A percentile compares a stretch with the other conserved stretches of the same genome.
These are phyloP conservation scores for Russula griseocarnosa DNA, from an alignment of 768 basidiomycete species.

Conservation along the genomic window DNA sequence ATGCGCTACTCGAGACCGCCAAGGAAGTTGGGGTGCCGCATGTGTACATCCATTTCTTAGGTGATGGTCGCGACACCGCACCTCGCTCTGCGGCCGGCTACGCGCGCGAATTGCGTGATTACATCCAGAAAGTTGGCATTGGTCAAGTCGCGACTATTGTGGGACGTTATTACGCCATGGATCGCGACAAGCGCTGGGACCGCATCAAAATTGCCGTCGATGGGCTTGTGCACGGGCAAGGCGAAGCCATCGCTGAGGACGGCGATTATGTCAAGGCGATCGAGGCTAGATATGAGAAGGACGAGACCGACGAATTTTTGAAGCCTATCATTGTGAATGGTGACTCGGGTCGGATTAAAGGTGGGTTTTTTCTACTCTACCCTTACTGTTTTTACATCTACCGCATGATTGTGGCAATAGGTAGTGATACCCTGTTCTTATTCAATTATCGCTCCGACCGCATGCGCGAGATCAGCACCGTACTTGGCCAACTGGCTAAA, in stretches of 20 bases:
- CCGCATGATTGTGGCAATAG: conserved; percentile 37
- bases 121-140: conserved; percentile 64
- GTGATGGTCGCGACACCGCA: no score
- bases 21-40: no score
- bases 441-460: conserved; percentile 98
- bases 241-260: conserved; percentile 52
- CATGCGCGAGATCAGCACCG: conserved; percentile 81
- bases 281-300: conserved; percentile 73
- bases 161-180: conserved; percentile 95
- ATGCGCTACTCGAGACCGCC: no score
- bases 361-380: conserved; percentile 38
- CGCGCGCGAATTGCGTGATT: no score
- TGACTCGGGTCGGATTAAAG: conserved; percentile 73
- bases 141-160: conserved; percentile 82
- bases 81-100: no score
- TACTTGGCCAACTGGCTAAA: no score
- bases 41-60: no score
- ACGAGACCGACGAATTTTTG: conserved; percentile 92
- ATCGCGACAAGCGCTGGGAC: conserved; percentile 96
- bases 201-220: conserved; percentile 87
- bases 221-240: conserved; percentile 58
- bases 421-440: conserved; percentile 86
- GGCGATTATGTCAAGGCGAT: conserved; percentile 61
- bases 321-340: conserved; percentile 90
- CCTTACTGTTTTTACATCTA: neutral